Conservation (phyloP, 306 rosid genomes). For the Arachis stenosperma region DNA sequence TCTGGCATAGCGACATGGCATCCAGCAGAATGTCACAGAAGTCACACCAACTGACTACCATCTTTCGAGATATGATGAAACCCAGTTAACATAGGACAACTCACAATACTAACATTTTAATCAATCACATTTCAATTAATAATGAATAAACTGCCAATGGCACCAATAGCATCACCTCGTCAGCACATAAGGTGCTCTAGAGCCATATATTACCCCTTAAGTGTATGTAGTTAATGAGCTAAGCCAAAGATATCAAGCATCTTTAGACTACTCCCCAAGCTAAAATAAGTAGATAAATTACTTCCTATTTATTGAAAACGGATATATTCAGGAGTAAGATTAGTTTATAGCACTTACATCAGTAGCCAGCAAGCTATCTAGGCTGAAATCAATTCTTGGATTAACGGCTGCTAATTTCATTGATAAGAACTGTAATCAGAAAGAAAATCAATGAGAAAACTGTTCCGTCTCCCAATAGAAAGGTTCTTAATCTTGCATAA, state of each 20-base stretch:
- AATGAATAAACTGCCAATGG: not conserved
- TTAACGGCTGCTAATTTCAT: slow-evolving; percentile 93
- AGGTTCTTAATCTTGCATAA: slow-evolving; percentile 6
- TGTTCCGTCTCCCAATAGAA: not conserved
- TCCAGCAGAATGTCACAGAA: slow-evolving; percentile 29
- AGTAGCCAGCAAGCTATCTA: slow-evolving; percentile 69
- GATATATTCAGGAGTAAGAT: not conserved
- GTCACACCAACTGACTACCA: slow-evolving; percentile 23
- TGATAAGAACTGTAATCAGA: slow-evolving; percentile 75
- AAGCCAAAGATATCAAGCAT: not conserved
- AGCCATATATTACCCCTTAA: slow-evolving; percentile 20
- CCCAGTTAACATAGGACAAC: not conserved
- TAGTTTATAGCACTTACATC: slow-evolving; percentile 62
- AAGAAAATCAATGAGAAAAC: slow-evolving; percentile 33
- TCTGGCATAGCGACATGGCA: slow-evolving; percentile 18
- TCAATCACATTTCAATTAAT: slow-evolving; percentile 18
- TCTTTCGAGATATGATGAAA: slow-evolving; percentile 32
- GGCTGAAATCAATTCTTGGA: slow-evolving; percentile 82
- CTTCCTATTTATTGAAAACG: not conserved
- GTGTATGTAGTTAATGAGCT: not conserved
- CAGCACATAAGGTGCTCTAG: slow-evolving; percentile 20
- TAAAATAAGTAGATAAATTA: slow-evolving; percentile 10
- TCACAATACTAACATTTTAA: slow-evolving; percentile 17
- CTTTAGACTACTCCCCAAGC: slow-evolving; percentile 28
- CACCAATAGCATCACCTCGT: slow-evolving; percentile 17